phyloP scores from a whole-genome alignment of 257 asterid genomes.

The Solanum pennellii region DNA sequence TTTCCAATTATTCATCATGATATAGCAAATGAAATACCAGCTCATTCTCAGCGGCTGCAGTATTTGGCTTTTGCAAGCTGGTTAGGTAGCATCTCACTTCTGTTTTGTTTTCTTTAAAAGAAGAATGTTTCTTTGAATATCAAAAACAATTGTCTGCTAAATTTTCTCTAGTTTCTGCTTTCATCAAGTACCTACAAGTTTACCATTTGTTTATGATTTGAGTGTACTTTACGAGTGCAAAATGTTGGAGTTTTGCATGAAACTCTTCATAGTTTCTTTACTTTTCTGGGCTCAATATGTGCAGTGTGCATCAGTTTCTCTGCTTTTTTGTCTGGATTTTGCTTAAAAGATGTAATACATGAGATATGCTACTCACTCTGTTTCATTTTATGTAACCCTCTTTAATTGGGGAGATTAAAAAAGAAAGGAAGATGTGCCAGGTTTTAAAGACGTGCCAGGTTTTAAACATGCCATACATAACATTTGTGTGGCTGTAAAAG shows the following conservation, averaged over 20 bases:
- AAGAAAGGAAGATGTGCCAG: not conserved
- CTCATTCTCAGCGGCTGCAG: slow-evolving; percentile 56
- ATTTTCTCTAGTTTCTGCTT: not conserved
- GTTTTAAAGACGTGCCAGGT: not conserved
- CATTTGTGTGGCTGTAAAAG: not conserved
- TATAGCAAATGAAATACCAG: slow-evolving; percentile 60
- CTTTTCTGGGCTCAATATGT: not conserved
- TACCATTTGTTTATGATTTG: not conserved
- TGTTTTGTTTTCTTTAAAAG: not conserved
- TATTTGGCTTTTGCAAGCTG: slow-evolving; percentile 68
- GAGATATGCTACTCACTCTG: not conserved
- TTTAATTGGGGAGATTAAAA: not conserved
- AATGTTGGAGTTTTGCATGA: not conserved
- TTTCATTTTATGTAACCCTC: not conserved
- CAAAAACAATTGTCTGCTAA: not conserved
- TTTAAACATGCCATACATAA: not conserved
- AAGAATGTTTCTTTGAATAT: not conserved
- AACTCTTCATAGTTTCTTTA: not conserved
- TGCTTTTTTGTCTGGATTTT: not conserved
- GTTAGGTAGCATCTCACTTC: slow-evolving; percentile 36
- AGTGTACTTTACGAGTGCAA: not conserved
- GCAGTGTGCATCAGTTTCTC: not conserved
- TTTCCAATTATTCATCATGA: slow-evolving; percentile 29
- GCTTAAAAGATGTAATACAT: not conserved
- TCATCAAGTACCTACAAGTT: not conserved